Base-by-base conservation (phyloP, 208 protist species). In the Polymyxa betae region DNA sequence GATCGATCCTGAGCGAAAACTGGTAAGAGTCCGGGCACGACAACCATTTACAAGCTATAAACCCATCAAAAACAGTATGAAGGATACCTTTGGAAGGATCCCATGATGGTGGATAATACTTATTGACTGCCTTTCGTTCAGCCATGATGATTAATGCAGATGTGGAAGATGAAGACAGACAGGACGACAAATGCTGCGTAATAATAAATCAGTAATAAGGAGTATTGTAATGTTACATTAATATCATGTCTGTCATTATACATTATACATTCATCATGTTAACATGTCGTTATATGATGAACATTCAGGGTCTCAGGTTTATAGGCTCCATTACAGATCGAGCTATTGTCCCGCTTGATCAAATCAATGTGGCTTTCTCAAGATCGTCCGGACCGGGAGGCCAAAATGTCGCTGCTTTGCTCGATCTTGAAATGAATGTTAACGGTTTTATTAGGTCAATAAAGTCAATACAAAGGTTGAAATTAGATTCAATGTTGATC, bases 381-480 rank as follows among this genome's bases (percentile, higher is more conserved):
- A 60, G 92, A 46, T 91, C 90, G 43, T 66, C 52, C 29, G 93
- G 93, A 16, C 89, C 94, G 12, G 94, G 94, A 10, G 94, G 94
- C n/a, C 94, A 95, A 90, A 95, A 95, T 91, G 94, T 95, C 49
- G 5, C 49, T 60, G 12, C 24, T 29, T 29, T 60, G 49, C 49
- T 29, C 49, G 49, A 24, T 60, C n/a, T 60, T 24, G 49, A 24
- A 29, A 5, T 60, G 12, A 60, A 60, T 60, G 24, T 29, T 60
- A 24, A 29, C 12, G 24, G 49, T 60, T 24, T 24, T 5, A 29
- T 29, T 60, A 60, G 49, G 49, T 60, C 12, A 94, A 95, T 82
- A 95, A 95, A 72, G 93, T 95, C 0, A 93, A 94, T 46, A 93
- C 94, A 45, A 35, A 82, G 72, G 72, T 82, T 32, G 92, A 94